Evolutionary conservation across 2,329 filamentous ascomycete species (phyloP).

Genomic region (Hypoxylon sp.): DNA sequence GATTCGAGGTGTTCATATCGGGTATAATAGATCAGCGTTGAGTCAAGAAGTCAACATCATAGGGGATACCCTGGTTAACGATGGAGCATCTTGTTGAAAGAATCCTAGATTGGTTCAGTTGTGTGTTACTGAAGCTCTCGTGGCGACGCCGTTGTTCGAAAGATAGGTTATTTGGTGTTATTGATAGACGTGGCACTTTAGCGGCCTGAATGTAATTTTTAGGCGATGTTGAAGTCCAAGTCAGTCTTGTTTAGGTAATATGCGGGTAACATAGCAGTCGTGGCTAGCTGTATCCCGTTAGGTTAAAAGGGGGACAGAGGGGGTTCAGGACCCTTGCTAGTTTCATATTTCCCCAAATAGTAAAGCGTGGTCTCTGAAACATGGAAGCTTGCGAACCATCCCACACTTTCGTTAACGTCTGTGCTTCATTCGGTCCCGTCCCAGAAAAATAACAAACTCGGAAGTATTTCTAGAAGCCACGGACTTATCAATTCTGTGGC

Average conservation of each 20-base stretch:
- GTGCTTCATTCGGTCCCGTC: conserved; percentile 28
- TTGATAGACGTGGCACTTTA: conserved; percentile 5
- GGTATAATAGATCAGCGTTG: conserved; percentile 5
- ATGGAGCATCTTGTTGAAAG: not conserved
- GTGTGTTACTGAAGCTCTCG: conserved; percentile 2
- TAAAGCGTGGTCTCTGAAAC: conserved; percentile 38
- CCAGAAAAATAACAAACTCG: conserved; percentile 16
- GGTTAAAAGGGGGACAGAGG: conserved; percentile 22
- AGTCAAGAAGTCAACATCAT: conserved; percentile 6
- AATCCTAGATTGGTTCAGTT: not conserved
- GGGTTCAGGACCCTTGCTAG: conserved; percentile 25
- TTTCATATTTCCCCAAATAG: conserved; percentile 36
- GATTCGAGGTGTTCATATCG: conserved; percentile 7
- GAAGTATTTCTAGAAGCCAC: conserved; percentile 24
- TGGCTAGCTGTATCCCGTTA: conserved; percentile 26
- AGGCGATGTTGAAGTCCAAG: conserved; percentile 3
- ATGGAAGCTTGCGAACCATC: conserved; percentile 30
- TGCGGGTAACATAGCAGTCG: conserved; percentile 7
- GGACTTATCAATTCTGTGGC: conserved; percentile 16
- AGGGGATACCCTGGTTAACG: conserved; percentile 1
- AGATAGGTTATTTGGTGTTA: not conserved
- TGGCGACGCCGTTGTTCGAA: not conserved
- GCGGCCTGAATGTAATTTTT: not conserved
- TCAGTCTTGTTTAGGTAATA: conserved; percentile 28
- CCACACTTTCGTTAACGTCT: conserved; percentile 17